Base-by-base conservation (phyloP, 768 basidiomycete genomes). In the Lactarius deliciosus region DNA sequence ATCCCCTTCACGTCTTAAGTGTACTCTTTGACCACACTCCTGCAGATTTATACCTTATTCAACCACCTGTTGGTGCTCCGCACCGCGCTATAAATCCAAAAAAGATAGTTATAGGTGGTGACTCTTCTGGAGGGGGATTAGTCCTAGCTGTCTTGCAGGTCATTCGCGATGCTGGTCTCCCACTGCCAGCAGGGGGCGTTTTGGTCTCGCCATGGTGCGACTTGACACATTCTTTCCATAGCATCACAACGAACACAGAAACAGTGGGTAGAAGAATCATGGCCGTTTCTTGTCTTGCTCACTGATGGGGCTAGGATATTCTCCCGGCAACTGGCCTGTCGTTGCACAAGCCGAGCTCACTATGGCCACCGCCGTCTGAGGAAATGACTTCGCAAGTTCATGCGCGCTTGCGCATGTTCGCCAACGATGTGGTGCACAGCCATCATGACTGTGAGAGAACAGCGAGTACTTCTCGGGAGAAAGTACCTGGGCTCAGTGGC, bases 151-250 rank as follows among this genome's bases (percentile, higher is more conserved):
- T 96, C 32, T 81, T 99, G 4, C 92, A 94, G 76, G 82, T 91
- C 8, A 83, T 99, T 53, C 89, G 96, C 15, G 96, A 99, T 75
- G 77, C 83, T 0, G 88, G 85, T 1, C 79, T 96, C 25, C 94
- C 94, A 4, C 68, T 84, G 55, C 96, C 96, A 8, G 92, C 94
- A 1, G 96, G 94, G 5, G 94, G 87, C 1, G 81, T 96, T 22
- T 78, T 97, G 41, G 89, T 98, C 69, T 94, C 92, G 30, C 96
- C 96, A 0, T 98, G 96, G 91, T 90, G 83, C 68, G 89, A 90
- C 76, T 77, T 98, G 22, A 95, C 93, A 0, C 96, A 98, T 75
- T 94, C 92, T 1, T 98, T 98, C 76, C 92, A 93, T 0, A 93
- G 91, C 71, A 83, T 95, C 50, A 84, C 92, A 71, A 79, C 81